Evolutionary conservation across 345 rosid species (phyloP), one percentile per base, ranked within the genome.

Genomic region (Lepidium sativum): DNA sequence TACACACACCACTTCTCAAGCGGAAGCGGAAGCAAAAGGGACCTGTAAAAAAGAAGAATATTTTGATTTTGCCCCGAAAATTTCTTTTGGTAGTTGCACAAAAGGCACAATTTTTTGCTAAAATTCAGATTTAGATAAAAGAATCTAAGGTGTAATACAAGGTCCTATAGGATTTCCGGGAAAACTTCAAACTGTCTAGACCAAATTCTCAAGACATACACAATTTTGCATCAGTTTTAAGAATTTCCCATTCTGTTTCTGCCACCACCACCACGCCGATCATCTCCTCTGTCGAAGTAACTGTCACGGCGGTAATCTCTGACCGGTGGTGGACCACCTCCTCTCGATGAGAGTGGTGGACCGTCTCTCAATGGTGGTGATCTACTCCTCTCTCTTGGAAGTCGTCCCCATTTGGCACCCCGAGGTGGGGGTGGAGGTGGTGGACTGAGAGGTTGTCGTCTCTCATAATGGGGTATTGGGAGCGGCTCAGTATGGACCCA

Each of bases 321-420:
- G 2, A 68, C 70, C 21, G 78, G 81, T 1, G 63, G 59, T 27
- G 56, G 75, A 37, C 45, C 76, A 17, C 78, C 84, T 66, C 90
- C 82, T 11, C 79, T 21, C 15, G 44, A 44, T 1, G 41, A 29
- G 1, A 87, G 94, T 0, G 88, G 84, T 63, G 54, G 83, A 10
- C 27, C 75, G 5, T 77, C 86, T 65, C 91, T 83, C 35, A 79
- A 6, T 54, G 56, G 64, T 0, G 94, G 97, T 0, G 97, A 88
- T 45, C 96, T 81, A 76, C 91, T 88, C 77, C 96, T 85, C 69
- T 86, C 95, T 71, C 96, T 87, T 35, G 76, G 10, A 48, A 81
- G 79, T 0, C 76, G 83, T 16, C 75, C 79, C 97, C 97, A 86
- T 35, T 87, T 75, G 41, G 82, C 80, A 17, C 74, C 83, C 54